Base-by-base conservation (phyloP, 1,284 basidiomycete species). In the Tausonia pullulans region DNA sequence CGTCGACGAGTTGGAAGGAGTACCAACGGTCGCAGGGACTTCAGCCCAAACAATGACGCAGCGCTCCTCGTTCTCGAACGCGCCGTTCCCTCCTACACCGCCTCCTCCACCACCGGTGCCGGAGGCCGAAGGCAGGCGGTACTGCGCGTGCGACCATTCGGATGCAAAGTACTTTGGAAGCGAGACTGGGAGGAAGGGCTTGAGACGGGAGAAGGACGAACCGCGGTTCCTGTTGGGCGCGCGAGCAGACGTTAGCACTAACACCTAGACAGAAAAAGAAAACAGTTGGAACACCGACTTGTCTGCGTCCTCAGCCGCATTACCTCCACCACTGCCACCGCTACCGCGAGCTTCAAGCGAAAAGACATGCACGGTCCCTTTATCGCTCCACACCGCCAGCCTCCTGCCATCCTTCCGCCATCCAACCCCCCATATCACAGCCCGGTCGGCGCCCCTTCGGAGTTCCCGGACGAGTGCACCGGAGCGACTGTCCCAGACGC, bases 331-430 rank as follows among this genome's bases (percentile, higher is more conserved):
- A 57, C 67, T 58, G 59, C 68, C 56, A 58, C 69, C 61, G 71
- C 69, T 41, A 68, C 65, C 14, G 67, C 70, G 58, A 81, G 79
- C n/a, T 74, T 75, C 65, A 95, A 81, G 46, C 86, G 84, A 43
- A 74, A 93, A 93, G 39, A 95, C 80, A 73, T 98, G 93, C 4
- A 98, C 84, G 0, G 94, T 98, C 50, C 94, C 93, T 77, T 97
- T 97, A 76, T 98, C 94, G 73, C 91, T 95, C 88, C 90, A 91
- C 8, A 88, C 88, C 70, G 87, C 89, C 1, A 94, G 7, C 84
- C 85, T 67, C 86, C 80, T 74, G 87, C 87, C 61, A 84, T 65
- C 68, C 3, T 51, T 58, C 40, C 68, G 57, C 61, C 52, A 63
- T 2, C 53, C 84, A 27, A 92, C 85, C 1, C 90, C 90, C n/a